These are phyloP conservation scores for Boletus sp. DNA, from an alignment of 768 basidiomycete genomes.

Conservation along the genomic window DNA sequence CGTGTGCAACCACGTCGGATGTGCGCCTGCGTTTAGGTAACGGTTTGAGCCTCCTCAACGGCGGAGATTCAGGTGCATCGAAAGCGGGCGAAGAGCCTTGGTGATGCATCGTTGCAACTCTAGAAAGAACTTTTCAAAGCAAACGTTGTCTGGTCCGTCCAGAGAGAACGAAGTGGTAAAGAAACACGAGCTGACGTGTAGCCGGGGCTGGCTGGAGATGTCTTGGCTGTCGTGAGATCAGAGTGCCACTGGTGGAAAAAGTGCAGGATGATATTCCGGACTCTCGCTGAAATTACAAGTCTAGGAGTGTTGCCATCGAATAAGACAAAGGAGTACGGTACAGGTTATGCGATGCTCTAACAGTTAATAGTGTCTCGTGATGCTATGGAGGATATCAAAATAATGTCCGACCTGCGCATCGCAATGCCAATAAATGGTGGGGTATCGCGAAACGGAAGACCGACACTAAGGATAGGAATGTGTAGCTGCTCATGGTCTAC, in stretches of 20 bases:
- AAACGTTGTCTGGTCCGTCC: slow-evolving; percentile 15
- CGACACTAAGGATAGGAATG: slow-evolving; percentile 39
- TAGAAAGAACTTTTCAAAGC: slow-evolving; percentile 12
- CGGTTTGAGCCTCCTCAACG: slow-evolving; percentile 69
- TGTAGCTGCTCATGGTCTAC: slow-evolving; percentile 45
- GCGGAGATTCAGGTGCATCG: slow-evolving; percentile 63
- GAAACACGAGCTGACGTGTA: slow-evolving; percentile 33
- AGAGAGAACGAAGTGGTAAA: slow-evolving; percentile 20
- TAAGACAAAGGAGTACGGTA: slow-evolving; percentile 37
- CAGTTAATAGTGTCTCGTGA: slow-evolving; percentile 61
- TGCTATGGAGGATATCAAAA: slow-evolving; percentile 38
- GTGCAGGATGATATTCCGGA: not conserved
- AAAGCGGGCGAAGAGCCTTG: slow-evolving; percentile 57
- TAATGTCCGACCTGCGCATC: slow-evolving; percentile 48
- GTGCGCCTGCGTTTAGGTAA: slow-evolving; percentile 74
- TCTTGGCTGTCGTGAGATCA: slow-evolving; percentile 17
- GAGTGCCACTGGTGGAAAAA: slow-evolving; percentile 7
- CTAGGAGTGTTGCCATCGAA: slow-evolving; percentile 20
- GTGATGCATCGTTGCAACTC: slow-evolving; percentile 42
- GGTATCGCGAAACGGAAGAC: slow-evolving; percentile 56
- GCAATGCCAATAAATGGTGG: slow-evolving; percentile 43
- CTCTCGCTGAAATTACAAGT: slow-evolving; percentile 5
- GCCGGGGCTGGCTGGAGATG: not conserved
- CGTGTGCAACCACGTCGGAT: slow-evolving; percentile 31
- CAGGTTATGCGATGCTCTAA: slow-evolving; percentile 67